These are phyloP conservation scores for Taphrina confusa DNA, from an alignment of 1,139 yeast genomes.

Conservation along the genomic window DNA sequence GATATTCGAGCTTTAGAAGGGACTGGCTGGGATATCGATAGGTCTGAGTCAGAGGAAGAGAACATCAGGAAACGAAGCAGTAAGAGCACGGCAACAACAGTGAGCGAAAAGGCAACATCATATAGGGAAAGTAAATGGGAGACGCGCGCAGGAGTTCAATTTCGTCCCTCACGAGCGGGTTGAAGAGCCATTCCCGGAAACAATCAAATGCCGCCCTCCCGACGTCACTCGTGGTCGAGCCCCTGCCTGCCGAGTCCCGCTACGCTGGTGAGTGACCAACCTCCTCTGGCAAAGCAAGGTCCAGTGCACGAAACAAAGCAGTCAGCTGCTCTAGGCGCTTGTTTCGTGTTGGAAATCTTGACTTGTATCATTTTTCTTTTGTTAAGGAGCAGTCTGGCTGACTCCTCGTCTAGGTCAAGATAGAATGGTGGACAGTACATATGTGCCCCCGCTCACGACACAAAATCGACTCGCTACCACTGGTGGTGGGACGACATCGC, in stretches of 20 bases:
- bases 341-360: too few relatives aligned
- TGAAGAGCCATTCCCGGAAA: constrained; percentile 12
- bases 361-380: too few relatives aligned
- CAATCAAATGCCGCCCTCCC: background rate
- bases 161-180: constrained; percentile 7
- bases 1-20: too few relatives aligned
- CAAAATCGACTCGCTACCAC: constrained; percentile 40
- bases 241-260: constrained; percentile 1
- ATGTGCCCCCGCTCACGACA: constrained; percentile 35
- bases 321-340: background rate
- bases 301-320: background rate
- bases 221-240: constrained; percentile 21
- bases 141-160: constrained; percentile 8
- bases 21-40: too few relatives aligned
- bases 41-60: background rate
- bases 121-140: background rate
- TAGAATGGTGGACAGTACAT: constrained; percentile 19
- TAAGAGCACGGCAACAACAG: background rate
- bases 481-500: constrained; percentile 40
- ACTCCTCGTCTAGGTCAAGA: background rate
- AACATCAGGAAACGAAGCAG: background rate
- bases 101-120: background rate
- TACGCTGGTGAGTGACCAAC: constrained; percentile 3
- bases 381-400: background rate
- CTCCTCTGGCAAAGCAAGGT: background rate